phyloP scores from a whole-genome alignment of 768 basidiomycete species.

The Epithele typhae region DNA sequence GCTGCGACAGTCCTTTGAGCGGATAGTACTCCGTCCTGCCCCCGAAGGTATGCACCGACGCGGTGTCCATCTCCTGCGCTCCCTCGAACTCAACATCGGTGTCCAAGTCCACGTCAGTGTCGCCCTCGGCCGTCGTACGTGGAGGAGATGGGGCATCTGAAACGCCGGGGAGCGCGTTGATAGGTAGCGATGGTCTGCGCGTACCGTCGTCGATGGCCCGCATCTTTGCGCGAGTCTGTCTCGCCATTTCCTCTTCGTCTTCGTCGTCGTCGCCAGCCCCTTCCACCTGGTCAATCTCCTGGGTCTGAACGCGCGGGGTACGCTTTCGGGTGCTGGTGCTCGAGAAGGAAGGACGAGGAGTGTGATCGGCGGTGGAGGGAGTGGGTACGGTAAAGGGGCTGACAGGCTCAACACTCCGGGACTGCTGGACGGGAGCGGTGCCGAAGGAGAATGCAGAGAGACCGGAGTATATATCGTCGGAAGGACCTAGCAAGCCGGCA shows the following conservation, averaged over 20 bases:
- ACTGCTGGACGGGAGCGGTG: conserved; percentile 20
- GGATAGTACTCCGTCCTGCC: conserved; percentile 24
- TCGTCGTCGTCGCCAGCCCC: conserved; percentile 25
- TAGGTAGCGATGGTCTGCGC: conserved; percentile 37
- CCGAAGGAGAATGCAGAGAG: conserved; percentile 43
- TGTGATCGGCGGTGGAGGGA: conserved; percentile 33
- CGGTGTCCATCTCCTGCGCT: conserved; percentile 34
- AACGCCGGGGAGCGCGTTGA: conserved; percentile 20
- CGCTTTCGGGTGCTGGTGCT: conserved; percentile 22
- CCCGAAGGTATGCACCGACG: conserved; percentile 49
- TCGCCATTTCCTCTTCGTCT: conserved; percentile 31
- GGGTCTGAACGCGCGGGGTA: conserved; percentile 30
- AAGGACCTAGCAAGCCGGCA: conserved; percentile 7
- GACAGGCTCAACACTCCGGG: conserved; percentile 25
- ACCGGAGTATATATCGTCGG: conserved; percentile 34
- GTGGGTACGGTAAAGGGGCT: conserved; percentile 33
- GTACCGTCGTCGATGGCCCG: conserved; percentile 40
- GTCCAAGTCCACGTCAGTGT: conserved; percentile 23
- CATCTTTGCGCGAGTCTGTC: conserved; percentile 34
- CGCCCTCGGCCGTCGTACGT: conserved; percentile 9
- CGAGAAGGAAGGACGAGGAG: conserved; percentile 42
- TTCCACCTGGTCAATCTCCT: conserved; percentile 27
- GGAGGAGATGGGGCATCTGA: conserved; percentile 9
- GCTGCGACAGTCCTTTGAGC: too few relatives aligned
- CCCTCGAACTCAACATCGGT: conserved; percentile 32